These are phyloP conservation scores for Ceratocystis diversiconidia DNA, from an alignment of 2,329 filamentous ascomycete genomes.

Conservation along the genomic window DNA sequence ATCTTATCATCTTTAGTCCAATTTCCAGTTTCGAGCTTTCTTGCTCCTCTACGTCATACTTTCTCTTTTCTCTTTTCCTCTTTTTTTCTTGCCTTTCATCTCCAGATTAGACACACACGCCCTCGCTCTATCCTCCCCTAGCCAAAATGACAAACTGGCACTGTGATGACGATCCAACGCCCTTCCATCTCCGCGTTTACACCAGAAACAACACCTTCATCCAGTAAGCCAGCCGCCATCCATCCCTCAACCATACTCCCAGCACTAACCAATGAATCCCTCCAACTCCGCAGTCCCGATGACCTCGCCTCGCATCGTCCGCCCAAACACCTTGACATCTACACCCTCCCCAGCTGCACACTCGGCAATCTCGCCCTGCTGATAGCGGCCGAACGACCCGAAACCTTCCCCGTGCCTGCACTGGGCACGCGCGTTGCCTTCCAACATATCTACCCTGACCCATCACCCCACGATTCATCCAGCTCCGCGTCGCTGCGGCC, in stretches of 20 bases:
- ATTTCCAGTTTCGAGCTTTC: background rate
- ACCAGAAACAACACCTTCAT: constrained; percentile 63
- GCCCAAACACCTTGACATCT: constrained; percentile 59
- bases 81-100: no score
- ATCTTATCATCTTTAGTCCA: no score
- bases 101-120: no score
- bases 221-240: constrained; percentile 32
- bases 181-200: constrained; percentile 76
- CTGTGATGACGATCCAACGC: constrained; percentile 37
- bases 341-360: constrained; percentile 74
- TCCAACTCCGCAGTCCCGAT: constrained; percentile 40
- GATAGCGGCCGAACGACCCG: constrained; percentile 50
- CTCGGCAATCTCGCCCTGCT: constrained; percentile 68
- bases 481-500: constrained; percentile 20
- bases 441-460: constrained; percentile 72
- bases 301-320: constrained; percentile 51
- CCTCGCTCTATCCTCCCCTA: constrained; percentile 18
- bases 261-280: background rate
- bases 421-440: constrained; percentile 78
- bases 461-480: constrained; percentile 26
- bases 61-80: background rate
- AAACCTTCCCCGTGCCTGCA: constrained; percentile 55
- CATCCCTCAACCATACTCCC: background rate
- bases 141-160: constrained; percentile 10
- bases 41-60: constrained; percentile 1